Evolutionary conservation across 768 basidiomycete species (phyloP).

Genomic region (button mushroom (Agaricus bisporus)): DNA sequence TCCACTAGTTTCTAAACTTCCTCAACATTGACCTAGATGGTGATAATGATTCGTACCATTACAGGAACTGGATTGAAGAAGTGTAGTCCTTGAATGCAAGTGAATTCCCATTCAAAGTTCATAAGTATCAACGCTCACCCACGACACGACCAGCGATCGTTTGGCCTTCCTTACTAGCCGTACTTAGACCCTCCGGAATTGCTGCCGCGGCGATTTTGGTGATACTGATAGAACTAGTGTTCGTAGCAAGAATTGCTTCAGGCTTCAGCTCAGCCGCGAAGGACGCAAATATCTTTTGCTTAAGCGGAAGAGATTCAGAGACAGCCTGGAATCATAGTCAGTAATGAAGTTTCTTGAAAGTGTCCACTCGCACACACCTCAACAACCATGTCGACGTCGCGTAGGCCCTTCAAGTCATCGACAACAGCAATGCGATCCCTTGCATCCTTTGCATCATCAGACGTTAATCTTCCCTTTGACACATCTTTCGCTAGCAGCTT

Average conservation of each 20-base stretch:
- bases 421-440: slow-evolving; percentile 59
- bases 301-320: slow-evolving; percentile 76
- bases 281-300: slow-evolving; percentile 67
- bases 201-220: slow-evolving; percentile 88
- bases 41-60: slow-evolving; percentile 52
- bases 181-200: slow-evolving; percentile 47
- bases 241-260: slow-evolving; percentile 79
- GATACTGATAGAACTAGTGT: slow-evolving; percentile 92
- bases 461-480: slow-evolving; percentile 67
- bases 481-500: slow-evolving; percentile 87
- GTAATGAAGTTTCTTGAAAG: not conserved
- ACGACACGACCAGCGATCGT: slow-evolving; percentile 71
- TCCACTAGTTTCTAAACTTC: slow-evolving; percentile 83
- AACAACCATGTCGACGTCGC: slow-evolving; percentile 86
- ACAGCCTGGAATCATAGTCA: slow-evolving; percentile 52
- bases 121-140: slow-evolving; percentile 37
- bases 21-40: not conserved
- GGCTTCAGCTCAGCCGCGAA: slow-evolving; percentile 66
- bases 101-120: not conserved
- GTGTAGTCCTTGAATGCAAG: slow-evolving; percentile 56
- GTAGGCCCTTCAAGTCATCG: slow-evolving; percentile 46
- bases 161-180: slow-evolving; percentile 60
- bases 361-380: slow-evolving; percentile 50
- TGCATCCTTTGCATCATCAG: slow-evolving; percentile 68
- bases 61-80: slow-evolving; percentile 98